Base-by-base conservation (phyloP, 768 basidiomycete species). In the Pleurotus ostreatus region DNA sequence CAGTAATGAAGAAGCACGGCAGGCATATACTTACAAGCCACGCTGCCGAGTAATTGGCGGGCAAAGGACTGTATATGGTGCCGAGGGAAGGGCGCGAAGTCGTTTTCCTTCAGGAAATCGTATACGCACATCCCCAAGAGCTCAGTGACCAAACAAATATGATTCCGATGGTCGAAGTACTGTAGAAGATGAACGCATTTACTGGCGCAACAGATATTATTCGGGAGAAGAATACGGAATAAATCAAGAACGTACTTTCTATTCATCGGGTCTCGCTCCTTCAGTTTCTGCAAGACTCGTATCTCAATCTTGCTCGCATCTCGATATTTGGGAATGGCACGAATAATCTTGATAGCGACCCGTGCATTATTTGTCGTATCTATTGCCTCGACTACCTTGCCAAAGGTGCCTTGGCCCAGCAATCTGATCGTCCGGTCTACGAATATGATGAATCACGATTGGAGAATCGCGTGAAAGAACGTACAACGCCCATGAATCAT, bases 231-330 rank as follows among this genome's bases (percentile, higher is more conserved):
- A 37, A 55, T 57, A 48, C 15, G 23, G 41, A 7, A 53, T 52
- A 15, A 40, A 30, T 5, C 4, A 16, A n/a, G 23, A 16, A 16
- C 94, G 61, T 67, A 97, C 96, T 96, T 86, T 65, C 80, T 74
- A 72, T 98, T 98, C 63, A 75, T 71, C 12, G 93, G 90, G 75
- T 99, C 96, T 55, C 86, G 81, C 70, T 90, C 86, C 68, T 89
- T 92, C 62, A 98, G 85, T 66, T 88, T 88, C 71, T 94, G 86
- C 46, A 99, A 80, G 16, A 99, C 97, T 52, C 94, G 85, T 64
- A 98, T 88, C 74, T 99, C 97, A 58, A 98, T 98, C 77, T 93
- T 96, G 71, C 92, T 94, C 11, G 97, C 97, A 72, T 99, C 97
- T 46, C 97, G 90, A 67, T 98, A 99, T 74, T 98, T 99, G 49